Conservation (phyloP, 805 yeast species). For the Clavispora carvajalis region DNA sequence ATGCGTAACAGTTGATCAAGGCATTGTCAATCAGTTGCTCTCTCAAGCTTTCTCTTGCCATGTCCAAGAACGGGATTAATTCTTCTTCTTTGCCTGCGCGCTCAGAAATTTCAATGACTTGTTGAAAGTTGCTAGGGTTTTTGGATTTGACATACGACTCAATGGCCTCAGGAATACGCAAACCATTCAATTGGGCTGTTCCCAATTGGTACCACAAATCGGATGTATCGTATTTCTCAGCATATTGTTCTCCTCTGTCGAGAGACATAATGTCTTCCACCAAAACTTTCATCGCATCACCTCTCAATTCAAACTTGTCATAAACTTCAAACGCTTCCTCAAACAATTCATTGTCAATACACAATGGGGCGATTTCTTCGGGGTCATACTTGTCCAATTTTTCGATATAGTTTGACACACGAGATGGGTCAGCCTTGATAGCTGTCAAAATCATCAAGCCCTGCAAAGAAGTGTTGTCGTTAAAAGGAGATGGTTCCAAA, state of each 20-base stretch:
- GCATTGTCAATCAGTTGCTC: conserved; percentile 94
- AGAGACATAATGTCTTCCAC: conserved; percentile 91
- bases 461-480: conserved; percentile 91
- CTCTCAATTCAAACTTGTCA: conserved; percentile 71
- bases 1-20: conserved; percentile 80
- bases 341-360: conserved; percentile 79
- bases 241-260: conserved; percentile 91
- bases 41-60: conserved; percentile 89
- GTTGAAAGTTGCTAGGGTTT: conserved; percentile 84
- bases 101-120: conserved; percentile 89
- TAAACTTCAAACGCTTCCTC: conserved; percentile 96
- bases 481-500: conserved; percentile 95
- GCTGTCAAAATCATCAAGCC: conserved; percentile 92
- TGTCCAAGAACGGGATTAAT: conserved; percentile 73
- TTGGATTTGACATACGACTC: conserved; percentile 87
- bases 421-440: conserved; percentile 86
- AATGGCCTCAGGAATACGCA: conserved; percentile 87
- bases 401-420: conserved; percentile 79
- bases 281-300: conserved; percentile 81
- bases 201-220: conserved; percentile 95
- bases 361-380: conserved; percentile 86
- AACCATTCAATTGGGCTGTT: conserved; percentile 90
- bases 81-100: conserved; percentile 97
- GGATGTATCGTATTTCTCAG: conserved; percentile 80
- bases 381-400: conserved; percentile 89